phyloP scores from a whole-genome alignment of 2,329 filamentous ascomycete genomes.

The Penicillium freii region DNA sequence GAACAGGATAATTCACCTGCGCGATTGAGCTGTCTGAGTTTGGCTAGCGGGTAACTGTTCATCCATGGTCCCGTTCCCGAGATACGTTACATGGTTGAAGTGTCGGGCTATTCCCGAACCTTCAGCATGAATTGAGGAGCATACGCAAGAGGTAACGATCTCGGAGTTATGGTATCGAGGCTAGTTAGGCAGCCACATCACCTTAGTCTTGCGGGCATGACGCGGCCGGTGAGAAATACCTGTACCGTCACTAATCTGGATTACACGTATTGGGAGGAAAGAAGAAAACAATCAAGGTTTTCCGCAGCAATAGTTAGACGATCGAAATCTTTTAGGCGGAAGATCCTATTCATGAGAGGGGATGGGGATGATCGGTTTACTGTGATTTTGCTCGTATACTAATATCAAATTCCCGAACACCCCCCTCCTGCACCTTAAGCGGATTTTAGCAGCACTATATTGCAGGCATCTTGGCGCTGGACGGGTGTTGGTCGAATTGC shows the following conservation, averaged over 20 bases:
- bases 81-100: neutral
- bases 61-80: neutral
- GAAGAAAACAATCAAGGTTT: neutral
- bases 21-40: neutral
- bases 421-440: conserved; percentile 1
- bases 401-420: neutral
- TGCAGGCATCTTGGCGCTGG: conserved; percentile 7
- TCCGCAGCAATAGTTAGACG: neutral
- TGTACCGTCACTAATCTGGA: conserved; percentile 6
- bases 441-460: too few species aligned
- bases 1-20: neutral
- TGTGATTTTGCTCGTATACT: neutral
- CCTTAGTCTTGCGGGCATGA: conserved; percentile 10
- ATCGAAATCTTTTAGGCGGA: neutral
- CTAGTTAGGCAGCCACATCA: conserved; percentile 7
- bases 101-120: neutral
- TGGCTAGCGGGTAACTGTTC: neutral
- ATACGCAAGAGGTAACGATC: neutral
- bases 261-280: neutral
- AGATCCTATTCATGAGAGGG: neutral
- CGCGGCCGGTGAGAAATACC: conserved; percentile 14
- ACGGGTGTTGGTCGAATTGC: neutral
- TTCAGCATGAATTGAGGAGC: neutral
- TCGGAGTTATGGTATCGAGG: neutral
- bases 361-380: neutral